Evolutionary conservation across 768 basidiomycete genomes (phyloP), one percentile per base, ranked within the genome.

Genomic region (Kondoa malvinella): DNA sequence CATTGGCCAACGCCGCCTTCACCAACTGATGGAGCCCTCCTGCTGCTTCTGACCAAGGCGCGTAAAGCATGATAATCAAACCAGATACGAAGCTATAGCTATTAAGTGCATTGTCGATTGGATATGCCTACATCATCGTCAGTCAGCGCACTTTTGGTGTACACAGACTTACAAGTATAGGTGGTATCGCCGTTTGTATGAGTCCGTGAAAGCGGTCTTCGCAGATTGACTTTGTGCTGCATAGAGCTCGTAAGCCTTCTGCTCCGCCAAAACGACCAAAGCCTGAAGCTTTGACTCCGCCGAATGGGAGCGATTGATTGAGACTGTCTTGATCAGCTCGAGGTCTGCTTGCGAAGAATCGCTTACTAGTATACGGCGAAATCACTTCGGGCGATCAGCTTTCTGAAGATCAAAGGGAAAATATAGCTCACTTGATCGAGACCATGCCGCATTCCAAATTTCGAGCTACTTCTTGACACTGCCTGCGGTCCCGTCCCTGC

Each of bases 231-330:
- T 99, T 99, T 65, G 87, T 81, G 74, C 88, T 90, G 58, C 89
- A 92, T 56, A 99, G 79, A 1, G 87, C 80, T 30, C 91, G 85
- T 56, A 99, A 81, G 50, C 95, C 95, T 79, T 99, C 95, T 1
- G 89, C 86, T 29, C 95, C 95, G 71, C 87, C 90, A 73, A 99
- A 95, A 69, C 95, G 84, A 3, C 92, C 94, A 75, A 94, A 92
- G 56, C 94, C 94, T 64, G 88, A 90, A 32, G 81, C 81, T 77
- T 96, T 99, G 58, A 83, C 83, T 50, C 95, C 95, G 31, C 95
- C 95, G 70, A 99, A 99, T 12, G 95, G 94, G 70, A 94, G 80
- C 74, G 91, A 88, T 81, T 99, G 94, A 75, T 84, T 86, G 66
- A 77, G 8, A 74, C 64, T 70, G 34, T 17, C 33, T 76, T 86